phyloP scores from a whole-genome alignment of 2,329 filamentous ascomycete genomes.

The Aureobasidium sp. region DNA sequence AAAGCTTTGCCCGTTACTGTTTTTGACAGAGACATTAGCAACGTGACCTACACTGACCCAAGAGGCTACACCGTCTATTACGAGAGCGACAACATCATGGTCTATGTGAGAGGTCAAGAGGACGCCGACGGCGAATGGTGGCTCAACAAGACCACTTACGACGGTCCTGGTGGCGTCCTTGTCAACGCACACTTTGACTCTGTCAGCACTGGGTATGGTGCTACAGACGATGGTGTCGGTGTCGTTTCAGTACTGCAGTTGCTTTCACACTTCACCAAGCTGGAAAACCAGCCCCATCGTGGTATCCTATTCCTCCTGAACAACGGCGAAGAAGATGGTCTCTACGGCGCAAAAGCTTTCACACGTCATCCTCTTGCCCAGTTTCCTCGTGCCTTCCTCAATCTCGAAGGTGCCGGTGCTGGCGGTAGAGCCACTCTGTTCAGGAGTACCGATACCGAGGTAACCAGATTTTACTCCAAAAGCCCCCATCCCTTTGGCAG shows the following conservation, averaged over 20 bases:
- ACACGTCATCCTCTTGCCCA: slow-evolving; percentile 71
- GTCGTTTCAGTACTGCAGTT: slow-evolving; percentile 81
- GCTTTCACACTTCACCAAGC: slow-evolving; percentile 71
- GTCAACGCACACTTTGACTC: slow-evolving; percentile 97
- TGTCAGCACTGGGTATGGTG: slow-evolving; percentile 84
- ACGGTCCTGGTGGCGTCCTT: slow-evolving; percentile 62
- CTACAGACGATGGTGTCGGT: slow-evolving; percentile 88
- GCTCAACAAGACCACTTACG: slow-evolving; percentile 32
- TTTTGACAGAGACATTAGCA: slow-evolving; percentile 71
- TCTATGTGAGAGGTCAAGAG: slow-evolving; percentile 77
- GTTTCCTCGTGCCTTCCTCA: slow-evolving; percentile 81
- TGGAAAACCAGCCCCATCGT: slow-evolving; percentile 60
- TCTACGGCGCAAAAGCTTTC: slow-evolving; percentile 81
- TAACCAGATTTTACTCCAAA: slow-evolving; percentile 67
- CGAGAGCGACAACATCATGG: slow-evolving; percentile 83
- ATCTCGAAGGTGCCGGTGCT: slow-evolving; percentile 89
- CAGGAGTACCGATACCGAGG: slow-evolving; percentile 76
- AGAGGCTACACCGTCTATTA: slow-evolving; percentile 57
- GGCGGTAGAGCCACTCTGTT: slow-evolving; percentile 84
- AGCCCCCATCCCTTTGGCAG: slow-evolving; percentile 72
- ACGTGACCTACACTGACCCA: slow-evolving; percentile 52
- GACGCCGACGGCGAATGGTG: slow-evolving; percentile 67
- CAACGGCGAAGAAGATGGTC: slow-evolving; percentile 89
- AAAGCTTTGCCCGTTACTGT: slow-evolving; percentile 40
- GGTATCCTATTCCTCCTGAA: slow-evolving; percentile 83